Percentiles rank a stretch among this genome's conserved stretches.
These are phyloP conservation scores for Samsoniella hepiali DNA, from an alignment of 2,329 filamentous ascomycete genomes.

Conservation along the genomic window DNA sequence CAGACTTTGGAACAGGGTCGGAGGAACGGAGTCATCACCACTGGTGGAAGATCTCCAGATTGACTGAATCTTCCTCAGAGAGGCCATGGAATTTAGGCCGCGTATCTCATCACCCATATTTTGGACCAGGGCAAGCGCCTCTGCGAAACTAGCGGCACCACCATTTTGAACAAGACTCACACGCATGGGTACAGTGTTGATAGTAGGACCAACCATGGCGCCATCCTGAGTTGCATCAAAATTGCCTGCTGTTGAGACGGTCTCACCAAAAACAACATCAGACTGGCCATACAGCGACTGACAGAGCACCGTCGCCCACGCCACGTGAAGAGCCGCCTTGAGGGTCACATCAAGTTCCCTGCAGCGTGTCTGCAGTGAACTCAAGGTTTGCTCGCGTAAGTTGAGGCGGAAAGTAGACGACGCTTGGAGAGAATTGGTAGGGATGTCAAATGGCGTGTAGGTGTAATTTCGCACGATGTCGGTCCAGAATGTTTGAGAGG, in stretches of 20 bases:
- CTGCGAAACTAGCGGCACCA: constrained; percentile 7
- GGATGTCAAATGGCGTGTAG: too few species aligned
- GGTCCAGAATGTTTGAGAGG: too few species aligned
- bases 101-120: constrained; percentile 22
- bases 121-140: constrained; percentile 18
- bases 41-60: constrained; percentile 24
- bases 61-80: constrained; percentile 24
- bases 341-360: constrained; percentile 17
- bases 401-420: neutral
- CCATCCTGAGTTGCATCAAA: too few species aligned
- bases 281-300: constrained; percentile 23
- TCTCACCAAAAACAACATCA: constrained; percentile 25
- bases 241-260: constrained; percentile 19
- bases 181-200: constrained; percentile 26
- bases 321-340: constrained; percentile 25
- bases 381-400: constrained; percentile 14
- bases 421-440: too few species aligned
- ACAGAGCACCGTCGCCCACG: constrained; percentile 26
- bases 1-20: constrained; percentile 26
- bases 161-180: constrained; percentile 8
- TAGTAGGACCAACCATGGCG: constrained; percentile 21
- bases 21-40: constrained; percentile 10
- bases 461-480: too few species aligned
- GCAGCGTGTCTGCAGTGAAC: constrained; percentile 20
- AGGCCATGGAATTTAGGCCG: constrained; percentile 22